Conservation (phyloP, 1,284 basidiomycete genomes). For the Stereum hirsutum region DNA sequence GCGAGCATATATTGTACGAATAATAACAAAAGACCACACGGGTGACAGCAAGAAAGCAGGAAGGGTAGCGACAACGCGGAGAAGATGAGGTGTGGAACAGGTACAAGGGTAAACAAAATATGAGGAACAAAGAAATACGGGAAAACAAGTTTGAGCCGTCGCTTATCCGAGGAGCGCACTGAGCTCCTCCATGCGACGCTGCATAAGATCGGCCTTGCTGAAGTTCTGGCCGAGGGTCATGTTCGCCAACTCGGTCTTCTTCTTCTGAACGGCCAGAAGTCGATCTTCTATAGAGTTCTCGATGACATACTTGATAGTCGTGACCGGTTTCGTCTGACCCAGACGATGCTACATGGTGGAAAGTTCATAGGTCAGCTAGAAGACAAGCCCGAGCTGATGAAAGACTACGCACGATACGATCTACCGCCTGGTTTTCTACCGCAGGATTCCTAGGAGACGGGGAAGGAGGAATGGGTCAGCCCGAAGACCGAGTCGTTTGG, state of each 20-base stretch:
- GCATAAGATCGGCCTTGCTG: constrained; percentile 76
- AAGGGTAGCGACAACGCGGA: no score
- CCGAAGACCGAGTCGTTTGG: not conserved
- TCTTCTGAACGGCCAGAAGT: constrained; percentile 84
- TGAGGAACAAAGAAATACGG: no score
- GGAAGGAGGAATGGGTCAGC: not conserved
- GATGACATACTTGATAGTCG: constrained; percentile 88
- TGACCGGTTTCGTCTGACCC: constrained; percentile 87
- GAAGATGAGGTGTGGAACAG: no score
- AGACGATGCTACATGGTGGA: constrained; percentile 66
- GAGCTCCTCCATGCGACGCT: constrained; percentile 78
- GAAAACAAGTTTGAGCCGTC: no score
- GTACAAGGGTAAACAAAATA: no score
- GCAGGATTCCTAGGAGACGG: constrained; percentile 99
- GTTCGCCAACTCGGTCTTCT: constrained; percentile 90
- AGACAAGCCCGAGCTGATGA: constrained; percentile 4
- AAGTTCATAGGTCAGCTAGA: constrained; percentile 12
- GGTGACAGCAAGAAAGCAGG: no score
- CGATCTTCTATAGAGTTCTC: constrained; percentile 89
- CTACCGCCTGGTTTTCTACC: constrained; percentile 93
- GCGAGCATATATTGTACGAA: no score
- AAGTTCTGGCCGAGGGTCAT: constrained; percentile 79
- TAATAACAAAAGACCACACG: no score
- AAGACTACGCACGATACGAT: constrained; percentile 64
- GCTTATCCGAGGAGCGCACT: constrained; percentile 63